phyloP scores from a whole-genome alignment of 345 rosid genomes.

The Eucalyptus erythrocorys region DNA sequence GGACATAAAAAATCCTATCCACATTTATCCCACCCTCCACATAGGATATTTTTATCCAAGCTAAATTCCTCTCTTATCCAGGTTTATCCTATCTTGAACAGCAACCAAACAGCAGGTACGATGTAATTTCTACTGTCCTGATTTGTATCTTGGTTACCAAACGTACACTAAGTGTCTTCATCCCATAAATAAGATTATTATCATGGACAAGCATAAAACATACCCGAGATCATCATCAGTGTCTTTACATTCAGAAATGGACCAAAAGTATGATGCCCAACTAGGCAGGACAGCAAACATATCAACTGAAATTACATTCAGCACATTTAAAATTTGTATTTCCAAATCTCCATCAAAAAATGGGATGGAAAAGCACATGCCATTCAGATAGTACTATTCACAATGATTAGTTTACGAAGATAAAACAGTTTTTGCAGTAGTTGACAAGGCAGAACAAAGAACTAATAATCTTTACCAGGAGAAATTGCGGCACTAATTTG shows the following conservation, averaged over 20 bases:
- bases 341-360: background rate
- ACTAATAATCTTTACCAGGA: constrained; percentile 30
- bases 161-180: background rate
- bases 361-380: background rate
- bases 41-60: background rate
- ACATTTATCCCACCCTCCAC: background rate
- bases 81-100: background rate
- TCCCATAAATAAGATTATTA: background rate
- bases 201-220: background rate
- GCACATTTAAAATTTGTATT: background rate
- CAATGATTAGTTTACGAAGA: background rate
- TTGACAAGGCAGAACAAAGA: background rate
- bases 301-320: background rate
- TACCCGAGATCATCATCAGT: background rate
- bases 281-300: background rate
- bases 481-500: constrained; percentile 72
- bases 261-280: background rate
- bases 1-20: background rate
- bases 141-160: background rate
- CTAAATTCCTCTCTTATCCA: background rate
- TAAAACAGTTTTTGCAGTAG: background rate
- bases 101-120: background rate
- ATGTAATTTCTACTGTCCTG: background rate
- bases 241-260: background rate
- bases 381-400: background rate